These are phyloP conservation scores for Ascochyta viciae-villosae DNA, from an alignment of 2,329 filamentous ascomycete genomes.

Conservation along the genomic window DNA sequence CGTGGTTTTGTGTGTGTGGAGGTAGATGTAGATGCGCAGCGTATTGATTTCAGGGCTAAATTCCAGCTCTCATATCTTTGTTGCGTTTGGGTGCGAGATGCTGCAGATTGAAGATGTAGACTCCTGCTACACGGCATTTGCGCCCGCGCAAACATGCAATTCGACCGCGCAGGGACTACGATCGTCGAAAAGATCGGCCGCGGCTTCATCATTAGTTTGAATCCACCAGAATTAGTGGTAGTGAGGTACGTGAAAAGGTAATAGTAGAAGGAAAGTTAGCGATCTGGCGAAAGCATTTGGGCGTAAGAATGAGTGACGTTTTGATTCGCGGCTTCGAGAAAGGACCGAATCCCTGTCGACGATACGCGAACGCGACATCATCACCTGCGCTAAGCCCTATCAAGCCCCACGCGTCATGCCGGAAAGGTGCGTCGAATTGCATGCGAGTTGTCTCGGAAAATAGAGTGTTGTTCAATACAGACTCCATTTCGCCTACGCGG, in stretches of 20 bases:
- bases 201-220: conserved; percentile 27
- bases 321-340: conserved; percentile 23
- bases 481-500: conserved; percentile 12
- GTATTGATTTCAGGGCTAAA: background rate
- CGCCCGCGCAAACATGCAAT: conserved; percentile 1
- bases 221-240: background rate
- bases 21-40: conserved; percentile 6
- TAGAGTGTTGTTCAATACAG: background rate
- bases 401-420: background rate
- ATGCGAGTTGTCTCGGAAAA: background rate
- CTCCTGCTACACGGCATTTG: background rate
- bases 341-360: conserved; percentile 21
- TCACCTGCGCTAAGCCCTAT: conserved; percentile 18
- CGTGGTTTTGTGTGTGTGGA: conserved; percentile 5
- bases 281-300: too few species aligned
- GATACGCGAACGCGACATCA: conserved; percentile 23
- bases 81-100: background rate
- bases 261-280: background rate
- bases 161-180: conserved; percentile 1
- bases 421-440: background rate
- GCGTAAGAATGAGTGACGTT: conserved; percentile 20
- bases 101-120: background rate
- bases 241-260: background rate
- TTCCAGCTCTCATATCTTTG: background rate
- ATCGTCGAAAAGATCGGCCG: conserved; percentile 24